These are phyloP conservation scores for Lasiodiplodia citricola DNA, from an alignment of 2,329 filamentous ascomycete genomes.

Conservation along the genomic window DNA sequence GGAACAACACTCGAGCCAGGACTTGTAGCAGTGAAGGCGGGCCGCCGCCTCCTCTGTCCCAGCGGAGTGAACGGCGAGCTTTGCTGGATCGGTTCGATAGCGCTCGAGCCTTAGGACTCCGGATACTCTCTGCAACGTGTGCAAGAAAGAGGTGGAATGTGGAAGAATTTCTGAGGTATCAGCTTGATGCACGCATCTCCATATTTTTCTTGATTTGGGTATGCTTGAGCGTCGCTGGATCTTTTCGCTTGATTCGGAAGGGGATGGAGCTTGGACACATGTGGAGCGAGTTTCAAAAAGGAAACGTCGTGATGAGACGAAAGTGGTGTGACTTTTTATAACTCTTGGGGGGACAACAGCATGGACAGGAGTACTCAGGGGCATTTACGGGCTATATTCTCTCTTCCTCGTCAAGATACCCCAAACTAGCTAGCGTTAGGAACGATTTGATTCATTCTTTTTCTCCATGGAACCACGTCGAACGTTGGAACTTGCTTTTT, in stretches of 20 bases:
- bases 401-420: slow-evolving; percentile 6
- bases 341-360: neutral
- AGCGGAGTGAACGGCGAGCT: slow-evolving; percentile 32
- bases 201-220: slow-evolving; percentile 7
- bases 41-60: slow-evolving; percentile 26
- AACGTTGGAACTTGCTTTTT: neutral
- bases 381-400: neutral
- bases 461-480: neutral
- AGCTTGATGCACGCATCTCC: slow-evolving; percentile 44
- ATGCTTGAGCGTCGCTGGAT: slow-evolving; percentile 46
- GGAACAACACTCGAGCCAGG: slow-evolving; percentile 42
- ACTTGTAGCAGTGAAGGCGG: slow-evolving; percentile 45
- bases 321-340: neutral
- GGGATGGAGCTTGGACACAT: neutral
- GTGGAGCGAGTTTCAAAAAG: slow-evolving; percentile 21
- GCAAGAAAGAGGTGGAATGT: slow-evolving; percentile 26
- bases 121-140: slow-evolving; percentile 34
- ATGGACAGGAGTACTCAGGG: slow-evolving; percentile 18
- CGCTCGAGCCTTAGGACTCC: slow-evolving; percentile 46
- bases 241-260: neutral
- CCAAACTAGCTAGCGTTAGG: slow-evolving; percentile 2
- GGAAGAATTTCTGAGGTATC: slow-evolving; percentile 26
- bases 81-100: slow-evolving; percentile 42
- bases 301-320: slow-evolving; percentile 12
- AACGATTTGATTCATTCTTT: neutral